Base-by-base conservation (phyloP, 768 basidiomycete genomes). In the Tricholoma bakamatsutake region DNA sequence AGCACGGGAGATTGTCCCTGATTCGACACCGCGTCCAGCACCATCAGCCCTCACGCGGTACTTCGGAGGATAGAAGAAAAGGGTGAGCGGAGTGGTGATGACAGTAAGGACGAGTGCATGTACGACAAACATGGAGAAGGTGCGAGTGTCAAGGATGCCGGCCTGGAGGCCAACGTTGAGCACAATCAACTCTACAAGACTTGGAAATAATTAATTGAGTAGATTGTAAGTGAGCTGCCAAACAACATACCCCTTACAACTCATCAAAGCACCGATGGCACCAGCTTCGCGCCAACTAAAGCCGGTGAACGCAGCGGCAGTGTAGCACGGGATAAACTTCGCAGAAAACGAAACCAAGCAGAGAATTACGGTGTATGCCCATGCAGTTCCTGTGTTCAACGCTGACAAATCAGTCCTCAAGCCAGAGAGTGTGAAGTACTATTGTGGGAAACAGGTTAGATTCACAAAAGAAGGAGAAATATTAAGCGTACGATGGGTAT, bases 91-190 rank as follows among this genome's bases (percentile, higher is more conserved):
- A 0, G 93, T 94, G 3, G 91, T 92, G 55, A 90, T 80, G 73
- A 90, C 85, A 0, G 92, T 93, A 45, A 93, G 74, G 49, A 92
- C 71, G 40, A 92, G 71, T 4, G 88, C 85, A 47, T 85, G 82
- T 48, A 94, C 73, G 57, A 95, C 92, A 59, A 95, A 92, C 89
- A 94, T 93, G 0, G 90, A 89, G 75, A 95, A 93, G 10, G 87
- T 80, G 24, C 82, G 79, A 0, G 75, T 69, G 63, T 82, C 76
- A 46, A 88, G 75, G 54, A 90, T 84, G 11, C 71, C 71, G 2
- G 90, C 90, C 57, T 76, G 68, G 7, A 90, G 76, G 50, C 93
- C 93, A 59, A 95, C 84, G 65, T 97, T 97, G 64, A 95, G 81
- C 7, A 94, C 93, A 59, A 97, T 94, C 52, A 95, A 82, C 67